phyloP scores from a whole-genome alignment of 1,284 basidiomycete genomes.

The Inonotus hispidus region DNA sequence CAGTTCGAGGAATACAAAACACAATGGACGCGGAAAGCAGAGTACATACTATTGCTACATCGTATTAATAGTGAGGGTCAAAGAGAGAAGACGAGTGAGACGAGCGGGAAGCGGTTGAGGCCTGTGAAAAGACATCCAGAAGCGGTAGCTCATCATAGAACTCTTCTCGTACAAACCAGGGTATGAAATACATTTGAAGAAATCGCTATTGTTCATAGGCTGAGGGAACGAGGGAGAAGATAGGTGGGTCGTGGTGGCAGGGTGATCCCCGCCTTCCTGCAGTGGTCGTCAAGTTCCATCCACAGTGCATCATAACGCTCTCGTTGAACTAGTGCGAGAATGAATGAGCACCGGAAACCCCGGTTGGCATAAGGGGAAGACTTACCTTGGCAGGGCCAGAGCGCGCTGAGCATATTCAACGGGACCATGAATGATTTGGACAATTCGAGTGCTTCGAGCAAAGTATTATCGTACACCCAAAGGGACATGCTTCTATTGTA shows the following conservation, averaged over 20 bases:
- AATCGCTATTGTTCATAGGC: background rate
- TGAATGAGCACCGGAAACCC: background rate
- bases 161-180: background rate
- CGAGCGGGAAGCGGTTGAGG: too few species aligned
- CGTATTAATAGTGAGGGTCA: background rate
- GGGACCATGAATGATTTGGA: slow-evolving; percentile 58
- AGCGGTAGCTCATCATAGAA: too few species aligned
- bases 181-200: background rate
- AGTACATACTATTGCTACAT: background rate
- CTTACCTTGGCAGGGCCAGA: slow-evolving; percentile 66
- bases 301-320: slow-evolving; percentile 19
- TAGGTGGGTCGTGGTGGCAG: slow-evolving; percentile 18
- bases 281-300: slow-evolving; percentile 20
- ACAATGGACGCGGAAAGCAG: background rate
- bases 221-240: slow-evolving; percentile 8
- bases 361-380: background rate
- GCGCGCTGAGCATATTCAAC: slow-evolving; percentile 57
- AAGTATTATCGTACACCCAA: slow-evolving; percentile 56
- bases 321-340: slow-evolving; percentile 19
- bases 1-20: background rate
- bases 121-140: background rate
- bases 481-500: slow-evolving; percentile 52
- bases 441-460: slow-evolving; percentile 57
- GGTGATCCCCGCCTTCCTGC: slow-evolving; percentile 19
- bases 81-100: background rate